phyloP scores from a whole-genome alignment of 2,329 filamentous ascomycete species.

The Thelonectria rubi region DNA sequence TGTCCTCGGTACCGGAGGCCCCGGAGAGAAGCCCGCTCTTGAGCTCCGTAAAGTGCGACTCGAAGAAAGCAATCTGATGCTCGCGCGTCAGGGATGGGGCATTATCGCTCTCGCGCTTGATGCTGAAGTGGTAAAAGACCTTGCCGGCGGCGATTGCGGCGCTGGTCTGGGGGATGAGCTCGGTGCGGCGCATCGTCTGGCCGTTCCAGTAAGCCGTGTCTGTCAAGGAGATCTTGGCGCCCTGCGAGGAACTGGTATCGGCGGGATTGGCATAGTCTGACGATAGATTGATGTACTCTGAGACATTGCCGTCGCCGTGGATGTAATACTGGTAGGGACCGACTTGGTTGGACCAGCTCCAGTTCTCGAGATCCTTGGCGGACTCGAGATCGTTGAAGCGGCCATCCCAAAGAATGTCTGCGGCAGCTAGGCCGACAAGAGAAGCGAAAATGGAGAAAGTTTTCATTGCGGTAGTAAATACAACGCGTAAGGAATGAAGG shows the following conservation, averaged over 20 bases:
- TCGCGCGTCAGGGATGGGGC: conserved; percentile 69
- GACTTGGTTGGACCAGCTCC: conserved; percentile 75
- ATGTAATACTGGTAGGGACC: conserved; percentile 67
- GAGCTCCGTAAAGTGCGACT: conserved; percentile 78
- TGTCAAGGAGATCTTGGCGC: conserved; percentile 73
- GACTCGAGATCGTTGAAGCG: conserved; percentile 69
- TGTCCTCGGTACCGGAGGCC: conserved; percentile 51
- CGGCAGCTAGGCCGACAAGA: conserved; percentile 19
- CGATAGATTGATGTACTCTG: conserved; percentile 69
- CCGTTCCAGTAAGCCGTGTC: conserved; percentile 75
- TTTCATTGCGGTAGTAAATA: conserved; percentile 16
- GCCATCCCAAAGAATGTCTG: conserved; percentile 67
- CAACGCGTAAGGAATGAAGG: background rate
- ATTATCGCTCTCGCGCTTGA: conserved; percentile 67
- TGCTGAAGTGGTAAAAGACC: conserved; percentile 77
- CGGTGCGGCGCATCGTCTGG: conserved; percentile 76
- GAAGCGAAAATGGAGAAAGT: conserved; percentile 17
- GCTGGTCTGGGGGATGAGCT: conserved; percentile 76
- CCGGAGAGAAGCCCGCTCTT: conserved; percentile 63
- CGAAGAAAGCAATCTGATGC: conserved; percentile 72
- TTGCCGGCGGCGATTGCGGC: conserved; percentile 72
- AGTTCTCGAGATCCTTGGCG: conserved; percentile 64
- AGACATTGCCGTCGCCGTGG: conserved; percentile 66
- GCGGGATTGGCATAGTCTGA: conserved; percentile 70
- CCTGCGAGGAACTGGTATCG: conserved; percentile 68